These are phyloP conservation scores for Penicillium sp. DNA, from an alignment of 2,329 filamentous ascomycete genomes.

Conservation along the genomic window DNA sequence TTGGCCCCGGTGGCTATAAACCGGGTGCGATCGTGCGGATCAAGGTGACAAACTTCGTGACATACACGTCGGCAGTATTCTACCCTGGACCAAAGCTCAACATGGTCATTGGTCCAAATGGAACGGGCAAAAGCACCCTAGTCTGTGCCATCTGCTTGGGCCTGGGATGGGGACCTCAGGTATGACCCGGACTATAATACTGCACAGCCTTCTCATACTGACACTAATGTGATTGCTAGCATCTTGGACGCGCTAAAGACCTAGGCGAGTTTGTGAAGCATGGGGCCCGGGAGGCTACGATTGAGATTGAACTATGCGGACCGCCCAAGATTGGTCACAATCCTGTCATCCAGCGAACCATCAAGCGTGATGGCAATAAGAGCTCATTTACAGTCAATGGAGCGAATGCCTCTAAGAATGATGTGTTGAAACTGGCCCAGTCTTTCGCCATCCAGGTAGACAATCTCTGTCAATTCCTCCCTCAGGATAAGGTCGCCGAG, in stretches of 20 bases:
- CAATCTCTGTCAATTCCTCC: constrained; percentile 93
- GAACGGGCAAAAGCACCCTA: constrained; percentile 92
- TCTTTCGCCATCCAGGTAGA: constrained; percentile 86
- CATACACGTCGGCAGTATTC: constrained; percentile 86
- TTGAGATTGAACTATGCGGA: constrained; percentile 82
- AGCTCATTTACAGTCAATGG: constrained; percentile 71
- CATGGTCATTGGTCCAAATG: constrained; percentile 98
- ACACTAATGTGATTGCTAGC: constrained; percentile 31
- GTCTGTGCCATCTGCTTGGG: constrained; percentile 95
- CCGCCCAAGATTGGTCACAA: constrained; percentile 52
- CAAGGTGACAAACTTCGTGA: constrained; percentile 80
- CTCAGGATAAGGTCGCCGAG: constrained; percentile 89
- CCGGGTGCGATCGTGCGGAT: constrained; percentile 85
- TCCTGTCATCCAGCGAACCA: constrained; percentile 63
- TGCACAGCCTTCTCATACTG: background rate
- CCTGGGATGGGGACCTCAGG: constrained; percentile 67
- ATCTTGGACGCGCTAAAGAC: constrained; percentile 76
- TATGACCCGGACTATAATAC: constrained; percentile 23
- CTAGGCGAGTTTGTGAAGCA: constrained; percentile 90
- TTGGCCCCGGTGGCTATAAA: constrained; percentile 24
- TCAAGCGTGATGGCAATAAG: constrained; percentile 73
- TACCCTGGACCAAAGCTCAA: constrained; percentile 85
- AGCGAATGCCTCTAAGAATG: constrained; percentile 51
- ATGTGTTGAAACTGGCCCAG: constrained; percentile 58
- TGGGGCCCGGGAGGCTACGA: constrained; percentile 63